phyloP scores from a whole-genome alignment of 2,329 filamentous ascomycete species.

The Aspergillus fumigatus region DNA sequence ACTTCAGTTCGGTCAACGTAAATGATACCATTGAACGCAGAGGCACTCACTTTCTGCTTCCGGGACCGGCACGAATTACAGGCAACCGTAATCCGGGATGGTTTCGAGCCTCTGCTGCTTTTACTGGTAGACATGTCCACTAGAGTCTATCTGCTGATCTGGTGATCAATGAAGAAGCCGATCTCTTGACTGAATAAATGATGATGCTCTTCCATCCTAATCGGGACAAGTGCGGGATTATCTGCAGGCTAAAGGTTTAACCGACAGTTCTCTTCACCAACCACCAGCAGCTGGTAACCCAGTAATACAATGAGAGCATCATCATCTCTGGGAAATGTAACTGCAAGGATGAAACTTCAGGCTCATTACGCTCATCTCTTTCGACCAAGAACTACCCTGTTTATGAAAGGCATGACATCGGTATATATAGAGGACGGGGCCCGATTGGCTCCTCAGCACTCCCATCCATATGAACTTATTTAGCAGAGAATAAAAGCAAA shows the following conservation, averaged over 20 bases:
- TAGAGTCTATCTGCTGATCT: not conserved
- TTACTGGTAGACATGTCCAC: not conserved
- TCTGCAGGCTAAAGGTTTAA: conserved; percentile 9
- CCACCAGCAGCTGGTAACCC: not conserved
- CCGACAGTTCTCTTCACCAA: not conserved
- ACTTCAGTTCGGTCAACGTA: not conserved
- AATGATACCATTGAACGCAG: conserved; percentile 6
- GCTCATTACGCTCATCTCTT: not conserved
- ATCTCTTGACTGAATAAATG: not conserved
- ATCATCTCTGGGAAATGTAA: not conserved
- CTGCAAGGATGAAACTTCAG: not conserved
- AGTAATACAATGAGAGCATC: not conserved
- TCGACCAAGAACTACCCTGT: not conserved
- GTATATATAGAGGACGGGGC: not conserved
- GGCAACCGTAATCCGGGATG: conserved; percentile 36
- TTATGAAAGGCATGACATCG: not conserved
- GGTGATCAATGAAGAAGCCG: not conserved
- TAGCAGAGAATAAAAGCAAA: conserved; percentile 20
- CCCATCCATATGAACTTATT: not conserved
- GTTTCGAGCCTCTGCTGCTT: conserved; percentile 18
- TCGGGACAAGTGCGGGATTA: not conserved
- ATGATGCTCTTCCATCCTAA: not conserved
- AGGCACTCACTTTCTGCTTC: conserved; percentile 39
- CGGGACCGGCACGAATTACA: conserved; percentile 40
- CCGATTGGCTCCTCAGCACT: not conserved